A percentile compares a stretch with the other conserved stretches of the same genome.
Conservation (phyloP, 2,329 filamentous ascomycete species). For the Fusarium sp. region DNA sequence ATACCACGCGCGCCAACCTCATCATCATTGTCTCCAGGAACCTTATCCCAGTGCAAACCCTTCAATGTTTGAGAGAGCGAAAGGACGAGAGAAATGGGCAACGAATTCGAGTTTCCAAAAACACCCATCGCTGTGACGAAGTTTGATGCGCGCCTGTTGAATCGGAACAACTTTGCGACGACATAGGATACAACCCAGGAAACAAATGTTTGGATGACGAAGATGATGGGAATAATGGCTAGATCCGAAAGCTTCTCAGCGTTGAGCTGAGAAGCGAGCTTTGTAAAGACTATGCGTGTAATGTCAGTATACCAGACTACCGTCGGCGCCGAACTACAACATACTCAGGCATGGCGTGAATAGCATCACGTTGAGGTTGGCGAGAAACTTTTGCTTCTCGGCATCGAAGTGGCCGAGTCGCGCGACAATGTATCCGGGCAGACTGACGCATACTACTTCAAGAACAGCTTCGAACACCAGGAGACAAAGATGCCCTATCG, state of each 20-base stretch:
- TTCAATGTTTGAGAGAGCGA: slow-evolving; percentile 92
- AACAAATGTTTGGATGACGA: slow-evolving; percentile 85
- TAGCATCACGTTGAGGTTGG: slow-evolving; percentile 94
- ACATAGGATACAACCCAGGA: slow-evolving; percentile 81
- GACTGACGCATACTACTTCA: slow-evolving; percentile 92
- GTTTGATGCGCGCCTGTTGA: slow-evolving; percentile 87
- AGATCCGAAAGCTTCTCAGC: slow-evolving; percentile 90
- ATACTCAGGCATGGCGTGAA: slow-evolving; percentile 97
- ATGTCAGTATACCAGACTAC: slow-evolving; percentile 35
- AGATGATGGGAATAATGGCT: slow-evolving; percentile 95
- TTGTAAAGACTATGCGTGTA: slow-evolving; percentile 81
- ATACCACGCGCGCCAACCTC: slow-evolving; percentile 95
- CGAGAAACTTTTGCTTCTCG: slow-evolving; percentile 95
- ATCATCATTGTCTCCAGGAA: slow-evolving; percentile 93
- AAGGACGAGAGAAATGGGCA: slow-evolving; percentile 95
- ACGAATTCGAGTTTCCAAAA: slow-evolving; percentile 97
- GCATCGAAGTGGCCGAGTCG: slow-evolving; percentile 92
- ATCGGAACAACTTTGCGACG: slow-evolving; percentile 80
- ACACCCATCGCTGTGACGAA: slow-evolving; percentile 98
- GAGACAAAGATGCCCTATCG: slow-evolving; percentile 75
- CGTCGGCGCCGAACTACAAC: background rate
- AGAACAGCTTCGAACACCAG: slow-evolving; percentile 95
- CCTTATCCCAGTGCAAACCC: slow-evolving; percentile 91
- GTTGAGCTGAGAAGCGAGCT: slow-evolving; percentile 92
- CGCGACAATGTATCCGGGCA: slow-evolving; percentile 94